Evolutionary conservation across 1,284 basidiomycete species (phyloP).

Genomic region (Rhizoctonia solani): DNA sequence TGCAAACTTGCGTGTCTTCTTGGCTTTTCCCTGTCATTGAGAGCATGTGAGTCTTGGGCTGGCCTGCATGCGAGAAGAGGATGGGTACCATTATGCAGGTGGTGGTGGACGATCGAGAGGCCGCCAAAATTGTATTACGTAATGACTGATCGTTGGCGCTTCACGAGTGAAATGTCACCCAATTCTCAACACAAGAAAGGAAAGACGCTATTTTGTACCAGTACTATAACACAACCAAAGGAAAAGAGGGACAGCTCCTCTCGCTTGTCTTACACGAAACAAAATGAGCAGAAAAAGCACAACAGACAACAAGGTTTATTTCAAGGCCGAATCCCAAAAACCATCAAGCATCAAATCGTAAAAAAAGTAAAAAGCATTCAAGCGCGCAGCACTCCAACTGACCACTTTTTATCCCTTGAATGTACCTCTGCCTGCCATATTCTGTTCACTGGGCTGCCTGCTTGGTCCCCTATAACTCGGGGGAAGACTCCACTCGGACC

Average conservation of each 20-base stretch:
- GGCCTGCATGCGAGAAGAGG: no score
- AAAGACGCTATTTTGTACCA: no score
- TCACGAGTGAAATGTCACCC: not conserved
- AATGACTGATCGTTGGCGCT: conserved; percentile 15
- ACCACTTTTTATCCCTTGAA: conserved; percentile 1
- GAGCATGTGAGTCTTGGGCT: no score
- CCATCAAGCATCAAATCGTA: not conserved
- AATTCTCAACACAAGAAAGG: no score
- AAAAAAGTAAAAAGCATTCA: not conserved
- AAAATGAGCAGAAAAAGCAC: not conserved
- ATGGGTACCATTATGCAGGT: no score
- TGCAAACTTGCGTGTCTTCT: conserved; percentile 95
- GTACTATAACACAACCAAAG: no score
- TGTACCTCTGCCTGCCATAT: conserved; percentile 12
- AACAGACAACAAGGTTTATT: not conserved
- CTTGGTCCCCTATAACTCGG: conserved; percentile 10
- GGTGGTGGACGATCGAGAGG: not conserved
- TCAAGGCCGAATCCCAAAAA: not conserved
- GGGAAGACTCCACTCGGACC: conserved; percentile 5
- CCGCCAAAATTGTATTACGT: conserved; percentile 20
- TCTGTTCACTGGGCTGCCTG: conserved; percentile 9
- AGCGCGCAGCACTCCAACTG: not conserved
- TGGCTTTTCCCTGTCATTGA: conserved; percentile 78
- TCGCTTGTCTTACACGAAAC: no score
- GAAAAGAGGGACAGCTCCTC: no score